These are phyloP conservation scores for Suhomyces maxii DNA, from an alignment of 1,139 yeast genomes.

Conservation along the genomic window DNA sequence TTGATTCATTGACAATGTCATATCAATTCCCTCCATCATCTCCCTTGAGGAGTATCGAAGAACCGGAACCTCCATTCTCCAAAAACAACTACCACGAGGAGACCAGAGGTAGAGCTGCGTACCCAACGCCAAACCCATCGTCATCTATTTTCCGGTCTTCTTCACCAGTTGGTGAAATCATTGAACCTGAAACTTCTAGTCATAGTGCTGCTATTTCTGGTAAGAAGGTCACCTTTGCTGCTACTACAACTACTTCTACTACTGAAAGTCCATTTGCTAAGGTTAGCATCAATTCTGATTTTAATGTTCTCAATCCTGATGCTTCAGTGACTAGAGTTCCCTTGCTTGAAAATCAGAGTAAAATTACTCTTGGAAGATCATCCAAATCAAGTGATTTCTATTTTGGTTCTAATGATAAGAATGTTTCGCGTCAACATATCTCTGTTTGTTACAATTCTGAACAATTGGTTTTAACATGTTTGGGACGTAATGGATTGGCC, in stretches of 20 bases:
- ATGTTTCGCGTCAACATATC: conserved; percentile 70
- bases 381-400: conserved; percentile 61
- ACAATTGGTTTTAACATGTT: conserved; percentile 48
- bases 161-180: conserved; percentile 31
- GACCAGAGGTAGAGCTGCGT: conserved; percentile 28
- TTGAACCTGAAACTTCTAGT: neutral
- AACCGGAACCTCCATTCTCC: conserved; percentile 24
- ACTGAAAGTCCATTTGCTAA: conserved; percentile 9
- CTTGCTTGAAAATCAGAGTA: conserved; percentile 23
- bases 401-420: conserved; percentile 54
- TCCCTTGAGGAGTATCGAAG: conserved; percentile 44
- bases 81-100: conserved; percentile 5
- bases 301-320: conserved; percentile 44
- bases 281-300: conserved; percentile 30
- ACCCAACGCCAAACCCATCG: conserved; percentile 60
- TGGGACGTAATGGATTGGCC: conserved; percentile 71
- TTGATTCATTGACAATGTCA: conserved; percentile 13
- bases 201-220: conserved; percentile 5
- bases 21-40: conserved; percentile 66
- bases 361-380: conserved; percentile 59
- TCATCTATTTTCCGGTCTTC: conserved; percentile 51
- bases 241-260: no score
- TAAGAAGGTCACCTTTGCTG: conserved; percentile 12
- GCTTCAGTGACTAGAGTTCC: conserved; percentile 40
- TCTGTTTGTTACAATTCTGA: conserved; percentile 26